phyloP scores from a whole-genome alignment of 305 asterid species.

The Fraxinus platypoda region DNA sequence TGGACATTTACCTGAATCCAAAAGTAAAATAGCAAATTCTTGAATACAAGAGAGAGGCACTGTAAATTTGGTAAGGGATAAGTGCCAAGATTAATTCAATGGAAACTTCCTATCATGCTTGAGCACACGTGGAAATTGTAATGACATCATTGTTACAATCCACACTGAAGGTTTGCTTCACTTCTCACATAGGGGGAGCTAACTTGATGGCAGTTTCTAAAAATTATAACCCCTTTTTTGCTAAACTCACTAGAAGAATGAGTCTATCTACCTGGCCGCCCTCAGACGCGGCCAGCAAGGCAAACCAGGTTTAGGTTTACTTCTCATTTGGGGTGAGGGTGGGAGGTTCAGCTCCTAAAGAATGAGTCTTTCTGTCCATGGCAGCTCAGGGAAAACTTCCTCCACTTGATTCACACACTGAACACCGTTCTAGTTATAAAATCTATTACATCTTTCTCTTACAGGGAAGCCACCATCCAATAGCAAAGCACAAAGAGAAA shows the following conservation, averaged over 20 bases:
- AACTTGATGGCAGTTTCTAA: too few relatives aligned
- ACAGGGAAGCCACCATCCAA: slow-evolving; percentile 40
- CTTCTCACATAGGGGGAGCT: too few relatives aligned
- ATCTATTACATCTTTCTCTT: slow-evolving; percentile 23
- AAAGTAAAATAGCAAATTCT: background rate
- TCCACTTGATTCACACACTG: background rate
- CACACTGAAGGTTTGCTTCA: too few relatives aligned
- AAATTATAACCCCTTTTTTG: background rate
- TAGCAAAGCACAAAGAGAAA: slow-evolving; percentile 53
- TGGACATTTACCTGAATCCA: background rate
- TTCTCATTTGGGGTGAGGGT: background rate
- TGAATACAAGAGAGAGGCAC: background rate
- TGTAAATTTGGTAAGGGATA: background rate
- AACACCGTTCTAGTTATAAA: background rate
- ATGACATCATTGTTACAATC: background rate
- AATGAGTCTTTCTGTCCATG: slow-evolving; percentile 4
- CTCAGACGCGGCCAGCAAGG: background rate
- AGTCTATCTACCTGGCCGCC: background rate
- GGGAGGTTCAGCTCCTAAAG: background rate
- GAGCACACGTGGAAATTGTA: background rate
- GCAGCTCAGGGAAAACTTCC: background rate
- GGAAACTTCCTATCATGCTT: background rate
- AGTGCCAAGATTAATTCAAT: background rate
- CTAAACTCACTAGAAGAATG: background rate
- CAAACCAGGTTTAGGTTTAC: background rate